Conservation (phyloP, 2,329 filamentous ascomycete species). For the Onygenales sp. region DNA sequence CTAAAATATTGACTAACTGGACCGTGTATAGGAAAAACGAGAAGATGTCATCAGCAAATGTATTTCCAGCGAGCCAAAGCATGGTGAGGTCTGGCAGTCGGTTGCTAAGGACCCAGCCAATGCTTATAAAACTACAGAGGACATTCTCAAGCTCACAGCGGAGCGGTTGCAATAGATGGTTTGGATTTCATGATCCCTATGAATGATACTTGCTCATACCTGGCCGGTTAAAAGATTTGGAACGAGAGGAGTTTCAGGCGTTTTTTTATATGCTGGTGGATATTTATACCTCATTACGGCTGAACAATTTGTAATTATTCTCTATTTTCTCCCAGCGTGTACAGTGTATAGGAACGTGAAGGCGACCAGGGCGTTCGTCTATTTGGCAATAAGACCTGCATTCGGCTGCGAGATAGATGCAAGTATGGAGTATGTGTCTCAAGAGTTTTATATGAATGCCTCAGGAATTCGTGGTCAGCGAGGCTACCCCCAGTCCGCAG, state of each 20-base stretch:
- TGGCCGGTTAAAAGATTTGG: background rate
- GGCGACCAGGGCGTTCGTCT: too few species aligned
- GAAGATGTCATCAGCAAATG: slow-evolving; percentile 75
- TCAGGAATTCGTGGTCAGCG: too few species aligned
- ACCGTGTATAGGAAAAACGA: slow-evolving; percentile 59
- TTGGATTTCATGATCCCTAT: background rate
- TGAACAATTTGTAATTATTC: too few species aligned
- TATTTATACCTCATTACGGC: too few species aligned
- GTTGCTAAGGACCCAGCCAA: slow-evolving; percentile 81
- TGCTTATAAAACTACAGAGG: slow-evolving; percentile 63
- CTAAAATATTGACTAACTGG: slow-evolving; percentile 1
- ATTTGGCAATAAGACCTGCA: too few species aligned
- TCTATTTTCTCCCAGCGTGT: too few species aligned
- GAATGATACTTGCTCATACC: background rate
- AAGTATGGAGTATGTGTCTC: too few species aligned
- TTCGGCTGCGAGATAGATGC: too few species aligned
- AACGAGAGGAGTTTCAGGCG: background rate
- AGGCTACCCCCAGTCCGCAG: too few species aligned
- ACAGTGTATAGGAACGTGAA: too few species aligned
- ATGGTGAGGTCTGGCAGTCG: slow-evolving; percentile 85
- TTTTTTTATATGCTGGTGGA: background rate
- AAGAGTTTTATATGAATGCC: too few species aligned
- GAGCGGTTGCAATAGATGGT: slow-evolving; percentile 20
- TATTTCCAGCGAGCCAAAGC: slow-evolving; percentile 71
- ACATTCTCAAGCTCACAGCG: slow-evolving; percentile 73